Evolutionary conservation across 2,329 filamentous ascomycete genomes (phyloP).

Genomic region (Exophiala phaeomuriformis): DNA sequence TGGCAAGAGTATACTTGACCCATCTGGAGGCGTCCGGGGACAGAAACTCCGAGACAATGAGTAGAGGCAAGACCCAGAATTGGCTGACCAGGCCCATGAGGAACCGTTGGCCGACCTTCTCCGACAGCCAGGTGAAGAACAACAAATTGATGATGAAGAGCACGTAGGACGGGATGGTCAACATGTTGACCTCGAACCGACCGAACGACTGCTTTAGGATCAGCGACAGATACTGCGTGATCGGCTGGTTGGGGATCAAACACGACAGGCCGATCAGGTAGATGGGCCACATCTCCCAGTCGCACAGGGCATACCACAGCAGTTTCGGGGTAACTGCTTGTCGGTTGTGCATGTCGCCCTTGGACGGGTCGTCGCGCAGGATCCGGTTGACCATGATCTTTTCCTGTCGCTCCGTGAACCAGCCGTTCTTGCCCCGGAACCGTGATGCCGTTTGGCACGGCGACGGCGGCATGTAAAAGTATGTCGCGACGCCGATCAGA

Average conservation of each 20-base stretch:
- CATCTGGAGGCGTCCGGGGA: constrained; percentile 42
- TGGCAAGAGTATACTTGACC: constrained; percentile 46
- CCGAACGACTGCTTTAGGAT: constrained; percentile 51
- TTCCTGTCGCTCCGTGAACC: constrained; percentile 55
- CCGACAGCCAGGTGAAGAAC: constrained; percentile 46
- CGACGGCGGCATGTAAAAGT: constrained; percentile 55
- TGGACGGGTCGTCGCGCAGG: constrained; percentile 54
- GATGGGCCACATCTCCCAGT: constrained; percentile 55
- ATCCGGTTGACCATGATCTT: constrained; percentile 54
- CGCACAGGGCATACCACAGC: constrained; percentile 48
- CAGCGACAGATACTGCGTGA: constrained; percentile 51
- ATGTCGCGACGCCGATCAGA: constrained; percentile 49
- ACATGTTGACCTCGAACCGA: constrained; percentile 56
- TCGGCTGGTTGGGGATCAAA: constrained; percentile 48
- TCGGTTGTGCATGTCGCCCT: constrained; percentile 56
- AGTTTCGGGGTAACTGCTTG: constrained; percentile 43
- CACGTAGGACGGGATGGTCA: constrained; percentile 48
- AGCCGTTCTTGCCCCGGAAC: constrained; percentile 54
- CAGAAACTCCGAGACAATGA: constrained; percentile 46
- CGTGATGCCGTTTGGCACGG: constrained; percentile 57
- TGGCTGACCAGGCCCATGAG: constrained; percentile 47
- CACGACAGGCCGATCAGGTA: constrained; percentile 49
- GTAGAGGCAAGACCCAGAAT: constrained; percentile 47
- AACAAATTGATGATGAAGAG: constrained; percentile 42
- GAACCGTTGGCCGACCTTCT: constrained; percentile 45